Conservation (phyloP, 441 rosid genomes). For the Bocquillonia castaneifolia region DNA sequence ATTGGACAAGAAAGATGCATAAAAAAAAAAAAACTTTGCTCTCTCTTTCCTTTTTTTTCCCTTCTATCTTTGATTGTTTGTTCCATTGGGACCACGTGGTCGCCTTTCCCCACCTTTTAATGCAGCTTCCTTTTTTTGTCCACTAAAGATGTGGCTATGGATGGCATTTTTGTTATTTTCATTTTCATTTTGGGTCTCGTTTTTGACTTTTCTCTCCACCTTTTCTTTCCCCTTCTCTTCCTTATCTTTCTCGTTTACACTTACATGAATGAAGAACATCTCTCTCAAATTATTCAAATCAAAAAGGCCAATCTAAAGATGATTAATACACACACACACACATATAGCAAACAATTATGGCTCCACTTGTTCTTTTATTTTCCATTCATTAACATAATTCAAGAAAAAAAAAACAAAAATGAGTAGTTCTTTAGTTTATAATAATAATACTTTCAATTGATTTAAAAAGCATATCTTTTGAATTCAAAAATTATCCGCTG, state of each 20-base stretch:
- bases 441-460: no score
- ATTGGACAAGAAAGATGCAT: no score
- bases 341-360: no score
- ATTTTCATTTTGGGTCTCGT: neutral
- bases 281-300: neutral
- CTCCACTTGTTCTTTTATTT: no score
- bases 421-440: no score
- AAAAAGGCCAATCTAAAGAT: no score
- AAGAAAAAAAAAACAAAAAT: no score
- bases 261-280: neutral
- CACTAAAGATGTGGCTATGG: constrained; percentile 2
- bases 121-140: constrained; percentile 29
- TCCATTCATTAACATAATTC: no score
- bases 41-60: constrained; percentile 14
- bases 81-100: constrained; percentile 31
- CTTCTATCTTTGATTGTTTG: neutral
- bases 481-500: no score
- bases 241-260: no score
- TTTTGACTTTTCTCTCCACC: neutral
- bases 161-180: constrained; percentile 7
- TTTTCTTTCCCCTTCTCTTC: neutral
- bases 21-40: constrained; percentile 37
- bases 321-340: no score
- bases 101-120: constrained; percentile 37
- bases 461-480: no score